Evolutionary conservation across 2,329 filamentous ascomycete species (phyloP), one percentile per base, ranked within the genome.

Genomic region (Sphaerostilbella broomeana): DNA sequence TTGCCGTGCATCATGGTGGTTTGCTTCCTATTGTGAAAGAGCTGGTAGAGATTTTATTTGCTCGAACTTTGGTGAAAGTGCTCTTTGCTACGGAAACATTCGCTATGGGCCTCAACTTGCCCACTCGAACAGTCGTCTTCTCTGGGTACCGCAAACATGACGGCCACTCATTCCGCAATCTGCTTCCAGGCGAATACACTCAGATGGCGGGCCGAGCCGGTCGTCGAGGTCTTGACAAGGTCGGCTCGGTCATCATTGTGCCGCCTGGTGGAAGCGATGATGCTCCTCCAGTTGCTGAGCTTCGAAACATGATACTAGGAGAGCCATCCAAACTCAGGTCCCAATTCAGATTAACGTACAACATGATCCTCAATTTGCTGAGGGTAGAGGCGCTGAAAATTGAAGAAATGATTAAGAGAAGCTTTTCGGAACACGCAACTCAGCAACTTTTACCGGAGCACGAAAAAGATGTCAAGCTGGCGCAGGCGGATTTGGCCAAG

Each of bases 331-430:
- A 97, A 64, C 74, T 98, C 34, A 79, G 88, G 32, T 97, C 90
- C 6, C 92, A 98, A 57, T 98, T 98, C 70, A 79, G 92, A 45
- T 71, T 98, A 33, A 98, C 94, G 0, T 98, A 98, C 70, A 98
- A 97, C 64, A 98, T 98, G 92, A 98, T 98, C 45, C 69, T 98
- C 20, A 98, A 97, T 56, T 70, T 98, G 21, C 71, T 98, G 34
- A 83, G 92, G 24, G 92, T 98, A 2, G 92, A 98, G 61, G 92
- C 92, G 3, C 67, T 98, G 49, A 97, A 95, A 67, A 97, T 98
- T 51, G 92, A 98, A 60, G 92, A 98, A 64, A 98, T 98, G 92
- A 98, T 98, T 69, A 98, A 98, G 73, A 84, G 92, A 49, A 95
- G 89, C 60, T 98, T 98, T 70, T 95, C 90, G 37, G 92, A 98